Conservation (phyloP, 2,329 filamentous ascomycete genomes). For the Neonectria faginata region DNA sequence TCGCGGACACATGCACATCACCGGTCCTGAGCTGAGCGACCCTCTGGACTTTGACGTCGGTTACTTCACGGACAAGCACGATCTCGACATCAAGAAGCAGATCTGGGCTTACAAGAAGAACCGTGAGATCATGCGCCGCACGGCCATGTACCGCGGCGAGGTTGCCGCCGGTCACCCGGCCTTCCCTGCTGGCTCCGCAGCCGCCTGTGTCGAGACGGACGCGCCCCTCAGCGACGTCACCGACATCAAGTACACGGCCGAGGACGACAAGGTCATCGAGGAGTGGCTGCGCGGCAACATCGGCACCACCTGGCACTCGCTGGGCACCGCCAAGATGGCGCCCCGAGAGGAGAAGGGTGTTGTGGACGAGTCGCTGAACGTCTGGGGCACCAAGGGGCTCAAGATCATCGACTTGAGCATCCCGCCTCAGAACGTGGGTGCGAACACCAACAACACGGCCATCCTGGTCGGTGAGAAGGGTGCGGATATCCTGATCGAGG, state of each 20-base stretch:
- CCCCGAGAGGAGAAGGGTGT: constrained; percentile 56
- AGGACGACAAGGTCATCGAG: constrained; percentile 64
- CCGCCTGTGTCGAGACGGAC: constrained; percentile 59
- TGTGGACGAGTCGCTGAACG: constrained; percentile 51
- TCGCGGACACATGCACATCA: constrained; percentile 71
- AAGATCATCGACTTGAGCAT: constrained; percentile 57
- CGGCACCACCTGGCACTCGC: constrained; percentile 59
- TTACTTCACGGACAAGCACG: constrained; percentile 65
- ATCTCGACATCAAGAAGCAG: constrained; percentile 70
- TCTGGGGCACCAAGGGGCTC: constrained; percentile 56
- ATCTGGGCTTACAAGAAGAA: constrained; percentile 74
- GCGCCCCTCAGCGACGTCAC: constrained; percentile 48
- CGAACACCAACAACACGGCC: constrained; percentile 63
- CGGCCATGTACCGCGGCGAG: constrained; percentile 64
- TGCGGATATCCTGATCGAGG: constrained; percentile 55
- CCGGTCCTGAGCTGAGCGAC: constrained; percentile 54
- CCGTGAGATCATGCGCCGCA: constrained; percentile 70
- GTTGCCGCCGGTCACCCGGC: constrained; percentile 56
- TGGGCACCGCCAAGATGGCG: constrained; percentile 61
- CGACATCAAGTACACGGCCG: constrained; percentile 60
- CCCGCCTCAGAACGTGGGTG: constrained; percentile 54
- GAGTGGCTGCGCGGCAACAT: constrained; percentile 57
- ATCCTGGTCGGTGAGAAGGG: constrained; percentile 63
- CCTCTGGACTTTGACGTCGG: constrained; percentile 68
- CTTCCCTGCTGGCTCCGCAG: constrained; percentile 57